Conservation (phyloP, 257 asterid species). For the Plantago major region DNA sequence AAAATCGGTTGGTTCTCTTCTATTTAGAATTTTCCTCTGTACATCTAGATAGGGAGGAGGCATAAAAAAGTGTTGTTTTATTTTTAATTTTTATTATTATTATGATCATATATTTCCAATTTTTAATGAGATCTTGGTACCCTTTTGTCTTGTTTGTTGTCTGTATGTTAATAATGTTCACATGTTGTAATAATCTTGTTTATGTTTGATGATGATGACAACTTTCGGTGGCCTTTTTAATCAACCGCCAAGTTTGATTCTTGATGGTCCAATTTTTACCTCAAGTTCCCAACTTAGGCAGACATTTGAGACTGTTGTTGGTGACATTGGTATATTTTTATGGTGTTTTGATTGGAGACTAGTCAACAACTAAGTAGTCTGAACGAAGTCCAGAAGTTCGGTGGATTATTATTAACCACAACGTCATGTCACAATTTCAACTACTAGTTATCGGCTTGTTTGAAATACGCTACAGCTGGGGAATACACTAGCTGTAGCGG, state of each 20-base stretch:
- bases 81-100: neutral
- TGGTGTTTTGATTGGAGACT: neutral
- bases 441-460: no score
- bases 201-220: neutral
- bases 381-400: no score
- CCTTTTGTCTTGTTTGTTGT: slow-evolving; percentile 6
- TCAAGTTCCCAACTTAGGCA: neutral
- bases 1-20: slow-evolving; percentile 25
- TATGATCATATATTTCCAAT: neutral
- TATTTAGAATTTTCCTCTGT: slow-evolving; percentile 36
- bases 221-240: slow-evolving; percentile 1
- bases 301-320: slow-evolving; percentile 2
- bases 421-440: no score
- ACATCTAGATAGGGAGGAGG: slow-evolving; percentile 39
- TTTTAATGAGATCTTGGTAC: slow-evolving; percentile 21
- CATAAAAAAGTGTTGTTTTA: slow-evolving; percentile 18
- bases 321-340: neutral
- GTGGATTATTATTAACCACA: no score
- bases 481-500: no score
- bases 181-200: slow-evolving; percentile 4
- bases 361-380: neutral
- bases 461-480: no score
- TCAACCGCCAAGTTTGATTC: neutral
- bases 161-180: neutral
- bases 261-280: neutral